Percentiles rank a stretch among this genome's conserved stretches.
Evolutionary conservation across 352 stramenopile genomes (phyloP).

Genomic region (Pythium dissimile): DNA sequence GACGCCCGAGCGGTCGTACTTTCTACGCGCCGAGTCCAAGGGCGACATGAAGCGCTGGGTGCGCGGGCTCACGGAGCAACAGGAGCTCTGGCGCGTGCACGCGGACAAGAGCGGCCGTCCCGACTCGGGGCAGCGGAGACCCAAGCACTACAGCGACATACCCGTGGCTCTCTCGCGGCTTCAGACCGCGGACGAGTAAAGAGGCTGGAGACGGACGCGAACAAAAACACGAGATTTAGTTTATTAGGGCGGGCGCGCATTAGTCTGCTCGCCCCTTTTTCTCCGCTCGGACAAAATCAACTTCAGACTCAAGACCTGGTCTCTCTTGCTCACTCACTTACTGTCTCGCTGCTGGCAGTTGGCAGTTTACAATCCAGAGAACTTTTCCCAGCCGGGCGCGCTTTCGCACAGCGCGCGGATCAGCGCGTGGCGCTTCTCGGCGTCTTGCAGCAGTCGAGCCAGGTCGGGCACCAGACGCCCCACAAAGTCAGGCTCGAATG

Average conservation of each 20-base stretch:
- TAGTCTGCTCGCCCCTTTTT: neutral
- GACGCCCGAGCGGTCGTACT: constrained; percentile 70
- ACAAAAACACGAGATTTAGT: neutral
- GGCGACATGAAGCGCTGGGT: constrained; percentile 89
- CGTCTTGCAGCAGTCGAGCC: constrained; percentile 78
- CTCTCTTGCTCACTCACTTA: no score
- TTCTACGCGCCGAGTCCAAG: constrained; percentile 75
- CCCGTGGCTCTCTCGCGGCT: constrained; percentile 36
- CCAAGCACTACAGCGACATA: constrained; percentile 79
- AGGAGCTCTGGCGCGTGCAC: constrained; percentile 76
- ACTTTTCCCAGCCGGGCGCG: constrained; percentile 77
- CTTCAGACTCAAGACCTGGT: neutral
- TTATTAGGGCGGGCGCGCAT: neutral
- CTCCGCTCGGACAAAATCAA: neutral
- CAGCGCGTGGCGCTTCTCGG: constrained; percentile 79
- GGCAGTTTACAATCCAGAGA: constrained; percentile 79
- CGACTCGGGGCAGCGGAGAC: constrained; percentile 37
- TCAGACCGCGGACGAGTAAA: constrained; percentile 17
- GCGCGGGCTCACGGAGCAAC: constrained; percentile 73
- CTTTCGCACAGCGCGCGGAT: constrained; percentile 84
- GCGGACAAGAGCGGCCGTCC: constrained; percentile 25
- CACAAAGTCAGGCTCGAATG: constrained; percentile 87
- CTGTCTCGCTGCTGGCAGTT: no score
- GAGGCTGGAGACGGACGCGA: neutral
- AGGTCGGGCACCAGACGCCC: constrained; percentile 81